Percentiles rank a stretch among this genome's conserved stretches.
Evolutionary conservation across 495 filamentous ascomycete genomes (phyloP).

Genomic region (Aspergillus cristatus): DNA sequence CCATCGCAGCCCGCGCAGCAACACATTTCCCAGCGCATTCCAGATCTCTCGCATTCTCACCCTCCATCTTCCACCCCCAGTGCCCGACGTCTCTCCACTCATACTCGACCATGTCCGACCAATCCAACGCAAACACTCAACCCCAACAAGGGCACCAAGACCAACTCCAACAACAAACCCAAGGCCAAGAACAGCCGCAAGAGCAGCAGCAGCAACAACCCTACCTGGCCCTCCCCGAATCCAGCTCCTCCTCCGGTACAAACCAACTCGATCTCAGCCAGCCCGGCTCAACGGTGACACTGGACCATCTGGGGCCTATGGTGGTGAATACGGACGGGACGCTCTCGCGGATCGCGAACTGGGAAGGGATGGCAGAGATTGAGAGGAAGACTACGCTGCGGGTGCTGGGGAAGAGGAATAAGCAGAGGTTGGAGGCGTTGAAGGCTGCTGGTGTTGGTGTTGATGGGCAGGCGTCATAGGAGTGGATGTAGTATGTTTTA

Average conservation of each 20-base stretch:
- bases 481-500: background rate
- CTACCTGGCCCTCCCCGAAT: constrained; percentile 22
- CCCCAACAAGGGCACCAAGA: background rate
- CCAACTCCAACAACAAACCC: constrained; percentile 2
- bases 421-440: constrained; percentile 47
- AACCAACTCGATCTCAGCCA: constrained; percentile 39
- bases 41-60: background rate
- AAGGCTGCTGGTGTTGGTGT: constrained; percentile 19
- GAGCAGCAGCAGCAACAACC: constrained; percentile 11
- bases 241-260: constrained; percentile 6
- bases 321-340: constrained; percentile 61
- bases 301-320: constrained; percentile 56
- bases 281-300: constrained; percentile 32
- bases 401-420: constrained; percentile 55
- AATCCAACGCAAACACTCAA: constrained; percentile 4
- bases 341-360: constrained; percentile 56
- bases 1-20: constrained; percentile 2
- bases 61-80: constrained; percentile 4
- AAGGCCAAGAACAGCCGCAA: constrained; percentile 2
- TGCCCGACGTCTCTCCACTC: constrained; percentile 1
- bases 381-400: constrained; percentile 54
- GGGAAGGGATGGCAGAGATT: constrained; percentile 54
- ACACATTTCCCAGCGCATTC: background rate
- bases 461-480: background rate
- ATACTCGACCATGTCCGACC: background rate